phyloP scores from a whole-genome alignment of 352 stramenopile species.

The Aphanomyces stellatus region DNA sequence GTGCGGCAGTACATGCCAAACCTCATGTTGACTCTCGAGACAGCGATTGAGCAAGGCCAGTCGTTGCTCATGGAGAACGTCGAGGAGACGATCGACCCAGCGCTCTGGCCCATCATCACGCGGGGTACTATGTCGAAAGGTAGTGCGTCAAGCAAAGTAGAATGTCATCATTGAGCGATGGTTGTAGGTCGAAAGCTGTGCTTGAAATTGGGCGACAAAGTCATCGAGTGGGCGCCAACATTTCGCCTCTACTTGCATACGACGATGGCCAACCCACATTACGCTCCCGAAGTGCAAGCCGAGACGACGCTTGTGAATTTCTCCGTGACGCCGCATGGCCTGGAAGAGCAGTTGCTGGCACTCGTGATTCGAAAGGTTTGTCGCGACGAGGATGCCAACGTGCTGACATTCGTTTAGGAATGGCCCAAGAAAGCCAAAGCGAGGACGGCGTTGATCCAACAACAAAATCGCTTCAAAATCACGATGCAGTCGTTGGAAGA shows the following conservation, averaged over 20 bases:
- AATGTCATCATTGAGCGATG: constrained; percentile 12
- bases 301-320: constrained; percentile 91
- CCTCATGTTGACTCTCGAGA: constrained; percentile 59
- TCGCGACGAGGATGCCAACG: background rate
- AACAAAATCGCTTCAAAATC: constrained; percentile 89
- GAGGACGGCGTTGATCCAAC: constrained; percentile 69
- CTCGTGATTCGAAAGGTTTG: constrained; percentile 71
- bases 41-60: constrained; percentile 67
- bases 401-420: constrained; percentile 37
- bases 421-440: constrained; percentile 79
- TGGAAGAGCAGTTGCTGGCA: constrained; percentile 86
- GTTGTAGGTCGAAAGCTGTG: constrained; percentile 42
- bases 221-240: constrained; percentile 68
- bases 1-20: constrained; percentile 79
- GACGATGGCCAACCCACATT: constrained; percentile 90
- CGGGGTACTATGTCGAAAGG: constrained; percentile 63
- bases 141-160: background rate
- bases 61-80: constrained; percentile 87
- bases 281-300: constrained; percentile 84
- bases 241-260: constrained; percentile 89
- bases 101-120: constrained; percentile 77
- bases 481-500: constrained; percentile 81
- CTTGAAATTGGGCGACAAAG: constrained; percentile 80
- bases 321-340: constrained; percentile 77
- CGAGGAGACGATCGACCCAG: constrained; percentile 76